These are phyloP conservation scores for Fusarium sacchari DNA, from an alignment of 2,329 filamentous ascomycete species.

Conservation along the genomic window DNA sequence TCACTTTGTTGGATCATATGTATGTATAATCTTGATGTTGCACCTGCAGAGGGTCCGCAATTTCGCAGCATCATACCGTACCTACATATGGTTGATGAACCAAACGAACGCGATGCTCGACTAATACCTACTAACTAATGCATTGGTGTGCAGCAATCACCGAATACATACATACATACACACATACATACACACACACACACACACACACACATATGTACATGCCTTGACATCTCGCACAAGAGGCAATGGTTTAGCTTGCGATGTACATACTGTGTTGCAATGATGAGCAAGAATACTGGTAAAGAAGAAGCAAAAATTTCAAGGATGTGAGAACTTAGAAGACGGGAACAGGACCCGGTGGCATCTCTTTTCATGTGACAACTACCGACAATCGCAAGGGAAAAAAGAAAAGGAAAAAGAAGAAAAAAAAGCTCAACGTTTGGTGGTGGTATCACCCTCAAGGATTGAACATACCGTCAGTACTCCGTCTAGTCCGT, in stretches of 20 bases:
- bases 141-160: conserved; percentile 13
- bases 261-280: not conserved
- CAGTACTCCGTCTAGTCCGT: too few relatives aligned
- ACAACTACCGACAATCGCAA: conserved; percentile 40
- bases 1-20: conserved; percentile 6
- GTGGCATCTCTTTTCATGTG: conserved; percentile 9
- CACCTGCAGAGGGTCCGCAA: conserved; percentile 10
- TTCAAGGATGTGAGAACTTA: conserved; percentile 1
- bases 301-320: conserved; percentile 1
- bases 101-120: not conserved
- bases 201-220: too few relatives aligned
- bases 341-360: not conserved
- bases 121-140: not conserved
- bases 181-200: not conserved
- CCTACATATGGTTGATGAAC: conserved; percentile 5
- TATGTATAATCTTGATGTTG: not conserved
- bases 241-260: conserved; percentile 27
- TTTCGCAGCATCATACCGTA: not conserved
- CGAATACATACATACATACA: not conserved
- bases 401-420: conserved; percentile 31
- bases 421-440: conserved; percentile 28
- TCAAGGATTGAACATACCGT: conserved; percentile 23
- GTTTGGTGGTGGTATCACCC: conserved; percentile 33
- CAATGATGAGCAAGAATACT: not conserved
- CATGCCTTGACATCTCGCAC: not conserved